Percentiles rank a stretch among this genome's conserved stretches.
These are phyloP conservation scores for Teratosphaeria epicoccoides DNA, from an alignment of 2,329 filamentous ascomycete species.

Conservation along the genomic window DNA sequence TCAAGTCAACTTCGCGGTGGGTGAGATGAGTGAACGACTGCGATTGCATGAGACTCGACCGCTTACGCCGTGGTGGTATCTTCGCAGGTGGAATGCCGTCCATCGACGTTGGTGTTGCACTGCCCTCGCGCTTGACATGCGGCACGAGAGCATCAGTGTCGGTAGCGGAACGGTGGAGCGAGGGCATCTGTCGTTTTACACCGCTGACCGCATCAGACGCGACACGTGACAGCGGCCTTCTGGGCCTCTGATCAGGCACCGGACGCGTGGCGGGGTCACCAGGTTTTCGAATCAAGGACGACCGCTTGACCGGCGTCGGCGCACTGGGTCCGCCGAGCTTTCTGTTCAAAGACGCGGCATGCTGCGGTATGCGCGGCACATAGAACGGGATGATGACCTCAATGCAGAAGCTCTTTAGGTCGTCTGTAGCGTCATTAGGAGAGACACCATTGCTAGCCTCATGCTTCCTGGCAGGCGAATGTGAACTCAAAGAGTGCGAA, in stretches of 20 bases:
- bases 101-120: constrained; percentile 47
- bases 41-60: constrained; percentile 28
- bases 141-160: constrained; percentile 44
- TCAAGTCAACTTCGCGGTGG: constrained; percentile 45
- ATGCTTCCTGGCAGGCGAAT: constrained; percentile 38
- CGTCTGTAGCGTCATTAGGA: constrained; percentile 39
- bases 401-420: constrained; percentile 64
- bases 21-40: constrained; percentile 7
- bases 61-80: constrained; percentile 20
- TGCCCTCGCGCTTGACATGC: constrained; percentile 57
- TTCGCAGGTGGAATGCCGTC: constrained; percentile 26
- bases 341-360: constrained; percentile 59
- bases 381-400: constrained; percentile 78
- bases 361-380: constrained; percentile 60
- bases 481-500: constrained; percentile 65
- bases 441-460: constrained; percentile 11
- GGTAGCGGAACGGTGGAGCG: constrained; percentile 58
- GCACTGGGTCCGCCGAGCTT: constrained; percentile 65
- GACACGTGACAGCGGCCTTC: constrained; percentile 50
- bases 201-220: constrained; percentile 45
- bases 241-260: constrained; percentile 30
- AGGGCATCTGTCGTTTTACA: constrained; percentile 48
- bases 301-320: constrained; percentile 45
- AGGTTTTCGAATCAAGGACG: constrained; percentile 31
- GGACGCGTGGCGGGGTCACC: constrained; percentile 28